Conservation (phyloP, 2,329 filamentous ascomycete genomes). For the Fusarium coffeatum region DNA sequence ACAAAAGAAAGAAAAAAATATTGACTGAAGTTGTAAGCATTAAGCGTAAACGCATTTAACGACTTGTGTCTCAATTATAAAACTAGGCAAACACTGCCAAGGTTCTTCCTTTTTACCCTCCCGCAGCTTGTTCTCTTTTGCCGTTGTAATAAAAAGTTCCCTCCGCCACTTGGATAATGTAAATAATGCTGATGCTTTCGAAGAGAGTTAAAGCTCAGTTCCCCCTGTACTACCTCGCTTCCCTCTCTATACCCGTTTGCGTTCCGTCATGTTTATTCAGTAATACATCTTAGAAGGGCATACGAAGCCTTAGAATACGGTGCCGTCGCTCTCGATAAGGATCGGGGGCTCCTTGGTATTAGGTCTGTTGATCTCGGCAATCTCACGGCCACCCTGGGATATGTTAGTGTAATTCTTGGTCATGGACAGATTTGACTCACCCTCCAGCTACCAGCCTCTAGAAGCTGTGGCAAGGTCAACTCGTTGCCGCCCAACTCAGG, state of each 20-base stretch:
- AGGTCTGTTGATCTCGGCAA: conserved; percentile 93
- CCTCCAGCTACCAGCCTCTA: conserved; percentile 99
- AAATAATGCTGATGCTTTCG: conserved; percentile 40
- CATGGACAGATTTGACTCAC: conserved; percentile 60
- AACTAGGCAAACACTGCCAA: conserved; percentile 36
- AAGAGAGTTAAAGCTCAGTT: conserved; percentile 30
- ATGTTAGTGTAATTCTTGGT: conserved; percentile 28
- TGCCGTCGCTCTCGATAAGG: conserved; percentile 95
- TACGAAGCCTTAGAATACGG: conserved; percentile 77
- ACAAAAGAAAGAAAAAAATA: background rate
- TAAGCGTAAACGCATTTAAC: conserved; percentile 27
- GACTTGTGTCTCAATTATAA: conserved; percentile 42
- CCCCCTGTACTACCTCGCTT: conserved; percentile 6
- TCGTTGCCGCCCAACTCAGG: conserved; percentile 74
- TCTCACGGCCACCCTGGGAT: conserved; percentile 86
- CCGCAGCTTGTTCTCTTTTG: conserved; percentile 26
- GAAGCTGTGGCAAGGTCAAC: conserved; percentile 84
- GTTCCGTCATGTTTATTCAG: conserved; percentile 39
- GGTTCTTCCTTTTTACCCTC: conserved; percentile 29
- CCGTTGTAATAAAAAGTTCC: conserved; percentile 12
- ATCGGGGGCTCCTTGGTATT: conserved; percentile 98
- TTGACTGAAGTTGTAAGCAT: background rate
- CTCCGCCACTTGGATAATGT: conserved; percentile 23
- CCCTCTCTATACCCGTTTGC: conserved; percentile 34
- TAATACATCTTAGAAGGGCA: conserved; percentile 34